phyloP scores from a whole-genome alignment of 2,329 filamentous ascomycete genomes.

The Coniochaeta sp. region DNA sequence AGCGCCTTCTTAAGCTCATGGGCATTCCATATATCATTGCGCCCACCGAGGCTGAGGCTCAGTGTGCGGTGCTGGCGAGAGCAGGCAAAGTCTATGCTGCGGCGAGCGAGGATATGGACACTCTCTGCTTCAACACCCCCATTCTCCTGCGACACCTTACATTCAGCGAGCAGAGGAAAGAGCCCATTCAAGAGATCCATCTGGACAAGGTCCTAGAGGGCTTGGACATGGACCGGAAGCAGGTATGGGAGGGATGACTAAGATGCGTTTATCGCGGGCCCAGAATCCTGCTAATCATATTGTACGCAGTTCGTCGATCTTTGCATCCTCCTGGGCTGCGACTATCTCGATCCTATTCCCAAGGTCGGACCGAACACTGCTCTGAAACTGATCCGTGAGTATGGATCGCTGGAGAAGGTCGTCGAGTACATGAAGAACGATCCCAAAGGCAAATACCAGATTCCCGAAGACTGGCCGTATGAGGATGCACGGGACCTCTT shows the following conservation, averaged over 20 bases:
- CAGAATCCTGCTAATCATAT: not conserved
- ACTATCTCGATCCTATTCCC: conserved; percentile 94
- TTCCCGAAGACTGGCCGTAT: conserved; percentile 97
- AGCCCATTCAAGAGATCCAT: conserved; percentile 93
- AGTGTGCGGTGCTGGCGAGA: conserved; percentile 83
- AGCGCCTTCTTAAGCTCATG: conserved; percentile 86
- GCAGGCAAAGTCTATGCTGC: conserved; percentile 95
- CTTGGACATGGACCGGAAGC: conserved; percentile 76
- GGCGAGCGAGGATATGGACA: conserved; percentile 98
- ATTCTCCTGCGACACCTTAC: conserved; percentile 89
- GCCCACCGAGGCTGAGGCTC: conserved; percentile 93
- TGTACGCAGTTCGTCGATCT: conserved; percentile 79
- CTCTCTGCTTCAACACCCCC: conserved; percentile 87
- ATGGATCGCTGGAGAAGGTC: conserved; percentile 80
- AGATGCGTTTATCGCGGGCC: conserved; percentile 6
- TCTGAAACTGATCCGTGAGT: conserved; percentile 87
- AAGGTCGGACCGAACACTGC: conserved; percentile 90
- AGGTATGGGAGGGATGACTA: conserved; percentile 43
- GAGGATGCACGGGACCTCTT: conserved; percentile 87
- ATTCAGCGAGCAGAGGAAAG: conserved; percentile 94
- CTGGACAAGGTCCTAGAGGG: conserved; percentile 82
- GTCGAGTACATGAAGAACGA: conserved; percentile 73
- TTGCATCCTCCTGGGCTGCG: conserved; percentile 94
- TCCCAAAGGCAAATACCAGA: conserved; percentile 68
- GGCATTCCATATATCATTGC: conserved; percentile 92